These are phyloP conservation scores for Candida endomychidarum DNA, from an alignment of 805 yeast genomes.

Conservation along the genomic window DNA sequence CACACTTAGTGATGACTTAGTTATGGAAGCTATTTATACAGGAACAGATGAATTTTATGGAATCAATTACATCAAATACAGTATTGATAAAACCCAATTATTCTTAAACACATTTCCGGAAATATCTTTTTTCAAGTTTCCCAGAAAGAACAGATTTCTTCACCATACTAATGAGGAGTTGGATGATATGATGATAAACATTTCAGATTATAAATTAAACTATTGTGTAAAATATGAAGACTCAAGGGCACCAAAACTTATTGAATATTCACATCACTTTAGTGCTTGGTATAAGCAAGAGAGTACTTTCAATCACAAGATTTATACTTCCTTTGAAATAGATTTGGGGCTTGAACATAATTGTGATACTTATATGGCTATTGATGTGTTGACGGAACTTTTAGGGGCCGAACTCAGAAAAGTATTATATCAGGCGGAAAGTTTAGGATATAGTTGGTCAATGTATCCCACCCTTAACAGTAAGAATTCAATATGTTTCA, in stretches of 20 bases:
- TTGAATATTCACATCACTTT: constrained; percentile 29
- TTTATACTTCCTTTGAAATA: constrained; percentile 48
- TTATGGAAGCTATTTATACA: constrained; percentile 22
- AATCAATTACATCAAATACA: background rate
- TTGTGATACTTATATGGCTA: constrained; percentile 24
- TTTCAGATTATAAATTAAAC: background rate
- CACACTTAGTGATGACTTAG: constrained; percentile 1
- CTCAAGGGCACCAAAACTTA: constrained; percentile 34
- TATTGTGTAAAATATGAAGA: constrained; percentile 21
- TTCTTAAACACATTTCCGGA: background rate
- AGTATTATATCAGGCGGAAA: constrained; percentile 52
- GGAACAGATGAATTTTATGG: constrained; percentile 13
- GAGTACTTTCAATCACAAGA: constrained; percentile 26
- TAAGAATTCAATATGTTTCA: constrained; percentile 51
- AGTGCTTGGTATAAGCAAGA: constrained; percentile 57
- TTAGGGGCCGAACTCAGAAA: constrained; percentile 41
- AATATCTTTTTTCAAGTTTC: constrained; percentile 25
- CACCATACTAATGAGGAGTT: background rate
- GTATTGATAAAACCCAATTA: constrained; percentile 1
- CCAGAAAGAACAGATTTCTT: constrained; percentile 7
- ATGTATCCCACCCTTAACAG: constrained; percentile 55
- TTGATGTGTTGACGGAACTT: constrained; percentile 54
- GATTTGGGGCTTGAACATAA: background rate
- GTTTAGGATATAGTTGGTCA: constrained; percentile 58
- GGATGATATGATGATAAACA: background rate